phyloP scores from a whole-genome alignment of 306 rosid species.

The Inga leiocalycina region DNA sequence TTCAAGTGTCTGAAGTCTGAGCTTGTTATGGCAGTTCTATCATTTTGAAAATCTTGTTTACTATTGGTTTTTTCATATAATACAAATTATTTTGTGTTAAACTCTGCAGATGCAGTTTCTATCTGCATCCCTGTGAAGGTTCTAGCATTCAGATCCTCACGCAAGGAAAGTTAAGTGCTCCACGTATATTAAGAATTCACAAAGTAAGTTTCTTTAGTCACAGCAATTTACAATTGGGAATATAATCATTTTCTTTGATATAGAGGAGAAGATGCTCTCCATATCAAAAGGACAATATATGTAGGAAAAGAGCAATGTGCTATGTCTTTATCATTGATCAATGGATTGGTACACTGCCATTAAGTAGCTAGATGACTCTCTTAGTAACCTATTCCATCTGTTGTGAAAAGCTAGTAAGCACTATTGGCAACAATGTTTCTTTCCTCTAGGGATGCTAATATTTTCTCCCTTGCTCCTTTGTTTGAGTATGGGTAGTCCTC shows the following conservation, averaged over 20 bases:
- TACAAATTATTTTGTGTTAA: constrained; percentile 24
- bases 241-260: constrained; percentile 5
- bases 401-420: not conserved
- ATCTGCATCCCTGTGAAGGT: constrained; percentile 94
- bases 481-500: not conserved
- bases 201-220: constrained; percentile 62
- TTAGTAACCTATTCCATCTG: not conserved
- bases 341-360: not conserved
- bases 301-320: not conserved
- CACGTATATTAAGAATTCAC: constrained; percentile 92
- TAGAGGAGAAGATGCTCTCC: not conserved
- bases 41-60: not conserved
- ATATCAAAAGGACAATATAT: not conserved
- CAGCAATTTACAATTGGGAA: constrained; percentile 16
- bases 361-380: not conserved
- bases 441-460: not conserved
- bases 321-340: not conserved
- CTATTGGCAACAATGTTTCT: not conserved
- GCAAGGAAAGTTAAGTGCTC: constrained; percentile 98
- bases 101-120: constrained; percentile 87
- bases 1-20: constrained; percentile 25
- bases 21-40: constrained; percentile 14
- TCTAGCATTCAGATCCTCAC: constrained; percentile 86
- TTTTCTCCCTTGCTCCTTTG: not conserved
- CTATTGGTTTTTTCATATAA: not conserved